These are phyloP conservation scores for Tolypocladium amazonense DNA, from an alignment of 2,329 filamentous ascomycete genomes.

Conservation along the genomic window DNA sequence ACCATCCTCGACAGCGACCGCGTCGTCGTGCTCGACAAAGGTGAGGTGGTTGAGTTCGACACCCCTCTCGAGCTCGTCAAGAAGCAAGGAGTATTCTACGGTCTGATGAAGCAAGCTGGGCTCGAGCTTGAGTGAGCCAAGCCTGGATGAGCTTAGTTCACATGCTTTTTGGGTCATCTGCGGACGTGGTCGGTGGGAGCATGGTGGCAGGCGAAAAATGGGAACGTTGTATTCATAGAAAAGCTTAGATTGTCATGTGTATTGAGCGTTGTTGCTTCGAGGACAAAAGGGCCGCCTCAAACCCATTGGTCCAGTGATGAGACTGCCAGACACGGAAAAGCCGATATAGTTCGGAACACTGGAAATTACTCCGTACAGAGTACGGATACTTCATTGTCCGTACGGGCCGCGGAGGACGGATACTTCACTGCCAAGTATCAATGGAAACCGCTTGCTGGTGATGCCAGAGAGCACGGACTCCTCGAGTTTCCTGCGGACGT, in stretches of 20 bases:
- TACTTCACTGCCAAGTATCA: background rate
- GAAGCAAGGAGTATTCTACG: conserved; percentile 70
- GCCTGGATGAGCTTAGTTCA: conserved; percentile 21
- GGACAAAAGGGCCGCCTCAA: background rate
- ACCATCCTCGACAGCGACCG: conserved; percentile 85
- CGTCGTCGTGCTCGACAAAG: conserved; percentile 87
- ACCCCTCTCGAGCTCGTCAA: conserved; percentile 69
- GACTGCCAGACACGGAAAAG: background rate
- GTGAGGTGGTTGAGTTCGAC: conserved; percentile 86
- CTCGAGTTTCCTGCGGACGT: too few species aligned
- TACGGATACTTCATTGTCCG: background rate
- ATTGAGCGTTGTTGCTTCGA: background rate
- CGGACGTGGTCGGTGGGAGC: background rate
- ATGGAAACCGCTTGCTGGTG: background rate
- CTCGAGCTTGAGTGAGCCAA: conserved; percentile 42
- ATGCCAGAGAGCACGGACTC: too few species aligned
- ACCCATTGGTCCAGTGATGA: background rate
- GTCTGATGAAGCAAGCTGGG: conserved; percentile 84
- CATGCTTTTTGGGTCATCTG: background rate
- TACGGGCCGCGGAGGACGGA: too few species aligned
- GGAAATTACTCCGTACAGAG: background rate
- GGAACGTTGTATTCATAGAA: background rate
- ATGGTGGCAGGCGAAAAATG: background rate
- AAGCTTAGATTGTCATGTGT: background rate
- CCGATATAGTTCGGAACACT: background rate